Conservation (phyloP, 129 eudicot genomes). For the Logfia minima region DNA sequence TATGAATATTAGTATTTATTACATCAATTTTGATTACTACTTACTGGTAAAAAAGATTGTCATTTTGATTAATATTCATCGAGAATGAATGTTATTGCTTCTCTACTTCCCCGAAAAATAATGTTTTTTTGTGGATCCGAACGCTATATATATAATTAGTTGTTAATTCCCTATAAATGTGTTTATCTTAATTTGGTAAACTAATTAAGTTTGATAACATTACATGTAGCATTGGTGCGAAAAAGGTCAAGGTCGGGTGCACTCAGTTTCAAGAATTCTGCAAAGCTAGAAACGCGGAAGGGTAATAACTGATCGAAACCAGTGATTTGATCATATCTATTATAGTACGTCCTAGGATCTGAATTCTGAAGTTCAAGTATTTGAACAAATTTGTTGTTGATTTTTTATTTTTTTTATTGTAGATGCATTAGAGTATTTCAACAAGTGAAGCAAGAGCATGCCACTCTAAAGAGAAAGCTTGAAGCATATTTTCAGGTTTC, state of each 20-base stretch:
- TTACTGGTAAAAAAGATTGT: no score
- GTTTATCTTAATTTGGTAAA: neutral
- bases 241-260: constrained; percentile 57
- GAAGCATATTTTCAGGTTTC: constrained; percentile 77
- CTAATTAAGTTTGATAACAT: neutral
- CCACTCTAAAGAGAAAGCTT: constrained; percentile 62
- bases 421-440: constrained; percentile 69
- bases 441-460: constrained; percentile 70
- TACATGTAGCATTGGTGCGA: constrained; percentile 81
- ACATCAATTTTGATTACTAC: no score
- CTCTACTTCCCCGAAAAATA: no score
- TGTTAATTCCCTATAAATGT: neutral
- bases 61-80: no score
- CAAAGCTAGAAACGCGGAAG: constrained; percentile 53
- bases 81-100: no score
- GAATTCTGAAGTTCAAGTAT: neutral
- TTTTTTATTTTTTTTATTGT: neutral
- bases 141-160: no score
- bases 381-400: neutral
- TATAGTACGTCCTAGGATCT: neutral
- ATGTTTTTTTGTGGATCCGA: no score
- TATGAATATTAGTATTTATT: no score
- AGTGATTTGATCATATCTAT: neutral
- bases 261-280: constrained; percentile 56
- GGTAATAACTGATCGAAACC: constrained; percentile 37